phyloP scores from a whole-genome alignment of 2,329 filamentous ascomycete genomes.

The Pseudogymnoascus sp. region DNA sequence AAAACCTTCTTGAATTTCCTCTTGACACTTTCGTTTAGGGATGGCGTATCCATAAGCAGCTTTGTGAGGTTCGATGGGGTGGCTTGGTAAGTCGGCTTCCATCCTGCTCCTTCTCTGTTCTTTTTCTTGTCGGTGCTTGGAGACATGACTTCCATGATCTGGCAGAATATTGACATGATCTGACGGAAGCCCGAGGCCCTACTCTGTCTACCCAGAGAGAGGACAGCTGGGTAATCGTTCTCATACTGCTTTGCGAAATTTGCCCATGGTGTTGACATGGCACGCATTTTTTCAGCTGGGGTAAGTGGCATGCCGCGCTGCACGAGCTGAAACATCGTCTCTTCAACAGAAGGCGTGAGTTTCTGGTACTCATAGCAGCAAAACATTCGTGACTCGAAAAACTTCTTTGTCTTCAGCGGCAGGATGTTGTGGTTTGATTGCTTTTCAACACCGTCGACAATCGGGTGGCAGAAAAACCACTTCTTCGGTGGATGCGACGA shows the following conservation, averaged over 20 bases:
- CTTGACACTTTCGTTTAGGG: slow-evolving; percentile 24
- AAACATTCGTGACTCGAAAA: slow-evolving; percentile 34
- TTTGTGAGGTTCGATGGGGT: slow-evolving; percentile 24
- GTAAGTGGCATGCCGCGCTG: slow-evolving; percentile 39
- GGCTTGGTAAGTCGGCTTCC: slow-evolving; percentile 25
- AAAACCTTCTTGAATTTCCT: slow-evolving; percentile 26
- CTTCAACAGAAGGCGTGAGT: slow-evolving; percentile 34
- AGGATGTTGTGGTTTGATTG: slow-evolving; percentile 28
- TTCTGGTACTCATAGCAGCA: slow-evolving; percentile 37
- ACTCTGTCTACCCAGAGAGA: slow-evolving; percentile 20
- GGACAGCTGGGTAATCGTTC: slow-evolving; percentile 33
- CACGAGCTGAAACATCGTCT: slow-evolving; percentile 40
- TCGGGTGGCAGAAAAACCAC: slow-evolving; percentile 31
- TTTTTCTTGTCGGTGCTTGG: slow-evolving; percentile 8
- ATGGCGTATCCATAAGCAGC: slow-evolving; percentile 25
- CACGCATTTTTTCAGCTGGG: slow-evolving; percentile 39
- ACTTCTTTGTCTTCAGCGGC: slow-evolving; percentile 27
- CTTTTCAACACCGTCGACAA: slow-evolving; percentile 19
- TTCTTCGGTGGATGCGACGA: slow-evolving; percentile 30
- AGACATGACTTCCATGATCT: slow-evolving; percentile 26
- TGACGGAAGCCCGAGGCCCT: slow-evolving; percentile 30
- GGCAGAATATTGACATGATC: slow-evolving; percentile 30
- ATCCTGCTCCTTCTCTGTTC: slow-evolving; percentile 12
- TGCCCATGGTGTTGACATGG: slow-evolving; percentile 38
- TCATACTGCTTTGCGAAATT: slow-evolving; percentile 35